Percentiles rank a stretch among this genome's conserved stretches.
Evolutionary conservation across 2,329 filamentous ascomycete species (phyloP).

Genomic region (Dactylellina parvicollis): DNA sequence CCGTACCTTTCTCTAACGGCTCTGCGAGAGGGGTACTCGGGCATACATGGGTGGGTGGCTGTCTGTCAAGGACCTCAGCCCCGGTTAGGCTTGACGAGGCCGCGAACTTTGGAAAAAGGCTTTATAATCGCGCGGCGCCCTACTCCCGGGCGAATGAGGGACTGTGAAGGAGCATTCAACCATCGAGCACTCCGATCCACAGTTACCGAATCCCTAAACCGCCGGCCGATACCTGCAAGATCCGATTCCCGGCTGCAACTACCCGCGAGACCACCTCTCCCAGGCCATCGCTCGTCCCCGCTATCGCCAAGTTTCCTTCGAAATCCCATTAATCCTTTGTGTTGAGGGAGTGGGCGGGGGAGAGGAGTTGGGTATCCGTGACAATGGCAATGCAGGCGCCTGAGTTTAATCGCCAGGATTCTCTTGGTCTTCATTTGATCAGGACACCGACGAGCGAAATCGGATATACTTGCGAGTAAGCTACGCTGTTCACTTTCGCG

Average conservation of each 20-base stretch:
- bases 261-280: neutral
- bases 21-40: neutral
- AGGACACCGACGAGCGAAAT: constrained; percentile 49
- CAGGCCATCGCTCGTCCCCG: constrained; percentile 11
- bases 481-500: constrained; percentile 8
- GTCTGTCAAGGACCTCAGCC: constrained; percentile 33
- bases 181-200: constrained; percentile 3
- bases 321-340: constrained; percentile 37
- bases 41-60: neutral
- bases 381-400: constrained; percentile 43
- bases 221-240: neutral
- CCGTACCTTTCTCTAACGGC: constrained; percentile 5
- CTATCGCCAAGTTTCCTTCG: constrained; percentile 7
- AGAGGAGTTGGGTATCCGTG: constrained; percentile 20
- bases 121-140: constrained; percentile 52
- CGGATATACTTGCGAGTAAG: constrained; percentile 53
- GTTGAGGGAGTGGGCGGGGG: constrained; percentile 47
- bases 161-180: constrained; percentile 2
- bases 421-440: constrained; percentile 45
- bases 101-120: constrained; percentile 35
- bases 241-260: neutral
- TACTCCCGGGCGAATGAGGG: constrained; percentile 38
- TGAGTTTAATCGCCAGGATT: constrained; percentile 49
- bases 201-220: neutral
- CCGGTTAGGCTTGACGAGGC: constrained; percentile 35